Conservation (phyloP, 768 basidiomycete species). For the Ramaria sp. region DNA sequence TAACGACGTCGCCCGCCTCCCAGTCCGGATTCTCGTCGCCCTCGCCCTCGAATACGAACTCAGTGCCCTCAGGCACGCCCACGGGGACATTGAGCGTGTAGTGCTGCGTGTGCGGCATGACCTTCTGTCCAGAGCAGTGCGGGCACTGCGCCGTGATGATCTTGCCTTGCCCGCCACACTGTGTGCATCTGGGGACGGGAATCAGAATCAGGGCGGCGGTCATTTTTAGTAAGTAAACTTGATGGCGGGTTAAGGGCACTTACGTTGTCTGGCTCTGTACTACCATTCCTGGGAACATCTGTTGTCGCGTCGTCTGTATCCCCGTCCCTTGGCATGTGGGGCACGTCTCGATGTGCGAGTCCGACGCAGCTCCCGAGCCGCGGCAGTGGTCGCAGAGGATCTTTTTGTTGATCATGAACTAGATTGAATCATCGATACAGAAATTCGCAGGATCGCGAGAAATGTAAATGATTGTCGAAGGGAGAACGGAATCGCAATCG, state of each 20-base stretch:
- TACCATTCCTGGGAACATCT: slow-evolving; percentile 96
- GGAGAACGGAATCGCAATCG: too few relatives aligned
- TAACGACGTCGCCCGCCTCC: slow-evolving; percentile 89
- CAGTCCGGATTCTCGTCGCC: slow-evolving; percentile 94
- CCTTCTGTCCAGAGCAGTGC: slow-evolving; percentile 74
- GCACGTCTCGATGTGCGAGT: slow-evolving; percentile 82
- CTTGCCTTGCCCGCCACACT: slow-evolving; percentile 78
- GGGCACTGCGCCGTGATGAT: slow-evolving; percentile 70
- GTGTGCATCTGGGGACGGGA: slow-evolving; percentile 31
- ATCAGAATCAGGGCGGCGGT: neutral
- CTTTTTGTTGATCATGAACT: slow-evolving; percentile 91
- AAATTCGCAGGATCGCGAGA: too few relatives aligned
- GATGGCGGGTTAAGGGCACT: slow-evolving; percentile 11
- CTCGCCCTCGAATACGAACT: slow-evolving; percentile 92
- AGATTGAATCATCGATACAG: too few relatives aligned
- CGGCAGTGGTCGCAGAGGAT: slow-evolving; percentile 96
- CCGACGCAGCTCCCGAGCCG: slow-evolving; percentile 88
- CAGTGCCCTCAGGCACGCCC: slow-evolving; percentile 89
- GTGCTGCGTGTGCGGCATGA: slow-evolving; percentile 67
- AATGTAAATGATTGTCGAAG: too few relatives aligned
- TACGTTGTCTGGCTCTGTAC: slow-evolving; percentile 79
- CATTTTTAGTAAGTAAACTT: too few relatives aligned
- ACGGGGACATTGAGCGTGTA: slow-evolving; percentile 79
- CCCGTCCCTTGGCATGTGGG: slow-evolving; percentile 76
- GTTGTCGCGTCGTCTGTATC: slow-evolving; percentile 77